These are phyloP conservation scores for Yamadazyma scolyti DNA, from an alignment of 805 yeast species.

Conservation along the genomic window DNA sequence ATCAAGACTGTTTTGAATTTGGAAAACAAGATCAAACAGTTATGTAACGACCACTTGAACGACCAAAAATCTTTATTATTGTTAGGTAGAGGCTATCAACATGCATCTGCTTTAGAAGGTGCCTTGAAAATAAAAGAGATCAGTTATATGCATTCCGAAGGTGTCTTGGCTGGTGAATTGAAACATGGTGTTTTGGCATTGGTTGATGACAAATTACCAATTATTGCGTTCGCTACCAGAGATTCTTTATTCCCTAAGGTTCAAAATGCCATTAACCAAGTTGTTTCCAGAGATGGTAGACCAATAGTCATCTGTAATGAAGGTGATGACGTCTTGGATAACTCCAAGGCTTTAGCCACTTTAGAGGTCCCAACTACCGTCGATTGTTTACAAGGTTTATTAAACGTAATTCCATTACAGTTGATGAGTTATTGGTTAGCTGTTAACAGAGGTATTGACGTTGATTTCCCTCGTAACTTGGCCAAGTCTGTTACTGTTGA, in stretches of 20 bases:
- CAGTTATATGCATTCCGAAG: conserved; percentile 98
- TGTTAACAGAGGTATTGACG: conserved; percentile 90
- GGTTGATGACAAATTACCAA: conserved; percentile 91
- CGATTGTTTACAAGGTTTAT: conserved; percentile 94
- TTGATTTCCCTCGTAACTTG: conserved; percentile 97
- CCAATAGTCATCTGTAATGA: conserved; percentile 90
- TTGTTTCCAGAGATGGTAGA: conserved; percentile 94
- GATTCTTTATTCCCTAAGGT: conserved; percentile 96
- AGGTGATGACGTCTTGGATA: conserved; percentile 63
- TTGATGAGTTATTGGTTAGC: conserved; percentile 97
- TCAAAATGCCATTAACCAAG: conserved; percentile 93
- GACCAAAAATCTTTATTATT: conserved; percentile 83
- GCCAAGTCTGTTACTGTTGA: conserved; percentile 99
- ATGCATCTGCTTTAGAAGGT: conserved; percentile 96
- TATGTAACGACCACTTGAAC: conserved; percentile 71
- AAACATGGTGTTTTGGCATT: conserved; percentile 97
- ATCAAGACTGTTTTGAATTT: conserved; percentile 72
- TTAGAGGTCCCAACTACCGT: conserved; percentile 93
- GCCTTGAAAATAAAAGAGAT: conserved; percentile 97
- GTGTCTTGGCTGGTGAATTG: conserved; percentile 97
- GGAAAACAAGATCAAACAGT: conserved; percentile 67
- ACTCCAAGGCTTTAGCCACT: conserved; percentile 58
- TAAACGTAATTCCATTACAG: conserved; percentile 92
- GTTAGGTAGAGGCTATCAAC: conserved; percentile 96
- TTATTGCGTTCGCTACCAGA: conserved; percentile 92